Percentiles rank a stretch among this genome's conserved stretches.
Evolutionary conservation across 2,329 filamentous ascomycete genomes (phyloP).

Genomic region (Pseudohalonectria lignicola): DNA sequence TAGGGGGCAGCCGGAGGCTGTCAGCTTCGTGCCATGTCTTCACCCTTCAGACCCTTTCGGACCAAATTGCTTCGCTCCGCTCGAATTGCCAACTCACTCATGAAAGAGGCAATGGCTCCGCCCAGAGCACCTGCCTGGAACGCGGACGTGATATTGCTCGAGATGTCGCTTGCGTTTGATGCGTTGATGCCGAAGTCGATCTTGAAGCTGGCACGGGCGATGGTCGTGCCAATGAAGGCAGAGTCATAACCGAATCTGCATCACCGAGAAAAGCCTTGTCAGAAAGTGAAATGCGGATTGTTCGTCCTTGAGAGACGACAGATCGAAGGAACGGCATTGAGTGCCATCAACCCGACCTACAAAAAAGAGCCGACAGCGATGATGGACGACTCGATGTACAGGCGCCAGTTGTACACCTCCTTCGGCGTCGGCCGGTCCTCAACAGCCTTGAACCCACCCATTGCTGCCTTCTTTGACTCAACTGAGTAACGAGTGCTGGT

Average conservation of each 20-base stretch:
- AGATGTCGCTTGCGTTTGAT: conserved; percentile 15
- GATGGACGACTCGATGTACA: conserved; percentile 35
- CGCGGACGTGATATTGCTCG: conserved; percentile 34
- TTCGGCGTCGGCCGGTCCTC: conserved; percentile 44
- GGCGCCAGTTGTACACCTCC: conserved; percentile 41
- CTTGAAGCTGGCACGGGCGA: conserved; percentile 35
- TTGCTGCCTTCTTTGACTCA: neutral
- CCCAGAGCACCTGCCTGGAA: conserved; percentile 42
- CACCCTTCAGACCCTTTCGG: no score
- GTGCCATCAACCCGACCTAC: conserved; percentile 13
- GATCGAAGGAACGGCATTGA: neutral
- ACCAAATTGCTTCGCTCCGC: no score
- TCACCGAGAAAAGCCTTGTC: neutral
- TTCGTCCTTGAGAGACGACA: neutral
- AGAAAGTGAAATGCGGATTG: no score
- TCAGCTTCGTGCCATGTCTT: no score
- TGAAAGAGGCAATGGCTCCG: conserved; percentile 36
- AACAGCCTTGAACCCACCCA: conserved; percentile 3
- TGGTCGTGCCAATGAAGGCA: conserved; percentile 43
- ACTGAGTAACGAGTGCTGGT: no score
- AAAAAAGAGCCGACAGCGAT: conserved; percentile 35
- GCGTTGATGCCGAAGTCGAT: conserved; percentile 26
- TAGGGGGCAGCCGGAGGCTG: neutral
- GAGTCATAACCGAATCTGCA: conserved; percentile 32
- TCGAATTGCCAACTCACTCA: conserved; percentile 19